Evolutionary conservation across 2,329 filamentous ascomycete genomes (phyloP), one percentile per base, ranked within the genome.

Genomic region (Phaeosphaeria sp.): DNA sequence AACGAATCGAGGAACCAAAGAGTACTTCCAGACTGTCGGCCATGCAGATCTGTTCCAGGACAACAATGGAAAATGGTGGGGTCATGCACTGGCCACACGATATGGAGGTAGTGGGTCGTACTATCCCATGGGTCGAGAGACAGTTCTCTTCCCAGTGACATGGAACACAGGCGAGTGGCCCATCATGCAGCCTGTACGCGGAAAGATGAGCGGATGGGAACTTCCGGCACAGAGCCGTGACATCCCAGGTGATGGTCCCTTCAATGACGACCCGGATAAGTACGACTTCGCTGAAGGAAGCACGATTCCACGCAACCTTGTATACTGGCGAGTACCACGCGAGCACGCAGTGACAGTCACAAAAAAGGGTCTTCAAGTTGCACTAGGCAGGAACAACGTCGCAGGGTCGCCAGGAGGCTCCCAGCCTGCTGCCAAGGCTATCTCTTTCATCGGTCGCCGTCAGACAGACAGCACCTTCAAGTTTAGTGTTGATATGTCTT

Each of bases 381-480:
- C 60, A 0, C 81, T 84, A 0, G 84, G 81, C 0, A 73, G 64
- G 1, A 72, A 82, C 2, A 87, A 87, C 65, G 72, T 88, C 2
- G 87, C 84, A 0, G 83, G 77, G 2, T 72, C 80, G 76, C 79
- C 20, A 77, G 82, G 54, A 76, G 78, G 1, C 77, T 80, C 59
- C 77, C 77, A 66, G 77, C 79, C 3, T 76, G 79, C 6, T 71
- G 78, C 2, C 77, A 81, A 67, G 78, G 79, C 79, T 1, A 79
- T 83, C 59, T 78, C 81, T 0, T 85, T 87, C 57, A 73, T 87
- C 18, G 81, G 79, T 1, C 77, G 82, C 1, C 74, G 83, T 1
- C 84, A 87, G 65, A 81, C 82, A 2, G 79, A 85, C 58, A 84
- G 82, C 0, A 72, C 84, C 0, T 87, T 87, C 67, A 80, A 76